Evolutionary conservation across 805 yeast genomes (phyloP).

Genomic region (Wickerhamomyces hampshirensis): DNA sequence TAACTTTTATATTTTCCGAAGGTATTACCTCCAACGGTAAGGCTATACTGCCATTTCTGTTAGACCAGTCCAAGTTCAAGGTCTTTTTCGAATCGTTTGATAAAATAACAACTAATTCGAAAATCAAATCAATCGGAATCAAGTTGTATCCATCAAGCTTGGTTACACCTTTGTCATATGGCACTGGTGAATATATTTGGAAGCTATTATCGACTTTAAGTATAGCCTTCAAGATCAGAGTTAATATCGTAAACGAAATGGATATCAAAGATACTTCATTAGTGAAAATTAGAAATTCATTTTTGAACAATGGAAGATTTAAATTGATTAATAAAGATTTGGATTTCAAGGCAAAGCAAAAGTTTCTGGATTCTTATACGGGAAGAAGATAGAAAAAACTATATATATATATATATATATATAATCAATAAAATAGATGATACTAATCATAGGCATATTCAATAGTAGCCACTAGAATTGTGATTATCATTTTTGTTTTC

Average conservation of each 20-base stretch:
- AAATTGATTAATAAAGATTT: slow-evolving; percentile 44
- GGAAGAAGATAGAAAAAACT: slow-evolving; percentile 15
- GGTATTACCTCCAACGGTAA: slow-evolving; percentile 86
- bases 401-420: no score
- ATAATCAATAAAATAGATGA: neutral
- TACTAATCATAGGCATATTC: no score
- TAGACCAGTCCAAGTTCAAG: slow-evolving; percentile 20
- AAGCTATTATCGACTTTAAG: slow-evolving; percentile 19
- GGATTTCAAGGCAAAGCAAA: slow-evolving; percentile 36
- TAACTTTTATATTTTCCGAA: slow-evolving; percentile 60
- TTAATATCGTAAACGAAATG: slow-evolving; percentile 18
- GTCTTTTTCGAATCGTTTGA: slow-evolving; percentile 10
- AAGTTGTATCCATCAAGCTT: slow-evolving; percentile 26
- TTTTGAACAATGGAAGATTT: slow-evolving; percentile 44
- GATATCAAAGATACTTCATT: slow-evolving; percentile 21
- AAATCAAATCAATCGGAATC: slow-evolving; percentile 24
- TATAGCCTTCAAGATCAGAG: slow-evolving; percentile 22
- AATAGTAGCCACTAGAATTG: slow-evolving; percentile 4
- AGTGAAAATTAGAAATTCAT: slow-evolving; percentile 24
- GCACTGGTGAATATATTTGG: slow-evolving; percentile 13
- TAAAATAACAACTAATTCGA: slow-evolving; percentile 1
- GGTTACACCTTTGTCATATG: slow-evolving; percentile 27
- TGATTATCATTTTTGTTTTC: neutral
- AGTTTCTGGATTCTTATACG: slow-evolving; percentile 35
- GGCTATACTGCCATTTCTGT: slow-evolving; percentile 56